Conservation (phyloP, 805 yeast genomes). For the Hanseniaspora meyeri region DNA sequence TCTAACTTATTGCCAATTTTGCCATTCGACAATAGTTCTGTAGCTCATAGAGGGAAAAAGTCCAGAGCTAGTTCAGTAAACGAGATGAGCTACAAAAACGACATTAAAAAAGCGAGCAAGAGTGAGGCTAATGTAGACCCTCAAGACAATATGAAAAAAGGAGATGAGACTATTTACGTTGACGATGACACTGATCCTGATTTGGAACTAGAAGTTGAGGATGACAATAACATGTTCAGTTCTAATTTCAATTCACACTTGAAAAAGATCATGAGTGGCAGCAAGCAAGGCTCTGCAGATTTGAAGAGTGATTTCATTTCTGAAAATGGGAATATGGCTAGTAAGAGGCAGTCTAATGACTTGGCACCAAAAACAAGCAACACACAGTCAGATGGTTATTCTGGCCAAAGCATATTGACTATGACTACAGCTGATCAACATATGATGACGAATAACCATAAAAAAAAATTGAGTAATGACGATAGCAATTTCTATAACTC, state of each 20-base stretch:
- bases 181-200: slow-evolving; percentile 13
- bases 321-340: not conserved
- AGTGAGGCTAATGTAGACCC: not conserved
- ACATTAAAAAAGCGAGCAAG: not conserved
- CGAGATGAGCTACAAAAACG: not conserved
- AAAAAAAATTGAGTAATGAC: not conserved
- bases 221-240: slow-evolving; percentile 26
- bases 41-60: not conserved
- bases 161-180: not conserved
- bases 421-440: not conserved
- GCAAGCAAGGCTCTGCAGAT: not conserved
- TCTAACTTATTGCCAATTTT: not conserved
- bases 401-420: not conserved
- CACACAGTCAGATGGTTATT: not conserved
- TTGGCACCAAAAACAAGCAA: not conserved
- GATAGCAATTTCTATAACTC: not conserved
- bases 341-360: not conserved
- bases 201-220: slow-evolving; percentile 13
- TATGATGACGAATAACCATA: not conserved
- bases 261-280: slow-evolving; percentile 10
- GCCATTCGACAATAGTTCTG: not conserved
- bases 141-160: not conserved
- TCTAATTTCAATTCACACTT: slow-evolving; percentile 20
- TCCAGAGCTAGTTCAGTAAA: not conserved
- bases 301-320: not conserved